Base-by-base conservation (phyloP, 2,329 filamentous ascomycete genomes). In the Didymella segeticola region DNA sequence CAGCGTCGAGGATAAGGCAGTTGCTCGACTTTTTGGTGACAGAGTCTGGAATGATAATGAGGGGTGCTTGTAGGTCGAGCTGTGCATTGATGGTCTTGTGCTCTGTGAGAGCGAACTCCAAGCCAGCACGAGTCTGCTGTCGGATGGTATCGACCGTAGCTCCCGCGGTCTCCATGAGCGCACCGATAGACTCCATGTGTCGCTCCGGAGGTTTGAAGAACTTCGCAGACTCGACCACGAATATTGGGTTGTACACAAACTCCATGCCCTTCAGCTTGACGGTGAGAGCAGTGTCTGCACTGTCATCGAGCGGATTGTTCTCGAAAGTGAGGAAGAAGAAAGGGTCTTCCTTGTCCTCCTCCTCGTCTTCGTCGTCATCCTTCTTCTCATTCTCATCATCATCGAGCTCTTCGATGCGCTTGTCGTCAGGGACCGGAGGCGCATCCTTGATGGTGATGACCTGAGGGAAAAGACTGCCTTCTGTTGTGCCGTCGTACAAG, bases 21-120 rank as follows among this genome's bases (percentile, higher is more conserved):
- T 91, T 89, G 0, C 91, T 91, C 57, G 85, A 88, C 66, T 88
- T 82, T 19, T 87, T 85, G 0, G 89, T 93, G 53, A 99, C 95
- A 67, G 89, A 96, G 70, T 98, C 92, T 0, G 95, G 95, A 9
- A 99, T 86, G 60, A 99, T 98, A 62, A 99, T 96, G 1, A 99
- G 84, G 29, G 95, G 95, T 0, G 95, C 95, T 71, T 97, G 93
- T 11, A 99, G 85, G 73, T 99, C 95, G 36, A 99, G 82, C 65
- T 98, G 91, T 12, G 93, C 93, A 67, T 99, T 96, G 71, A 99
- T 89, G 2, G 95, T 98, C 80, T 96, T 98, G 81, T 99, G 95
- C 71, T 99, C 96, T 68, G 97, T 90, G 3, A 99, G 80, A 0
- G 95, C 96, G 75, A 97, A 99, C 74, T 99, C 93, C 27, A 99